phyloP scores from a whole-genome alignment of 495 filamentous ascomycete genomes.

The Annulohypoxylon maeteangense region DNA sequence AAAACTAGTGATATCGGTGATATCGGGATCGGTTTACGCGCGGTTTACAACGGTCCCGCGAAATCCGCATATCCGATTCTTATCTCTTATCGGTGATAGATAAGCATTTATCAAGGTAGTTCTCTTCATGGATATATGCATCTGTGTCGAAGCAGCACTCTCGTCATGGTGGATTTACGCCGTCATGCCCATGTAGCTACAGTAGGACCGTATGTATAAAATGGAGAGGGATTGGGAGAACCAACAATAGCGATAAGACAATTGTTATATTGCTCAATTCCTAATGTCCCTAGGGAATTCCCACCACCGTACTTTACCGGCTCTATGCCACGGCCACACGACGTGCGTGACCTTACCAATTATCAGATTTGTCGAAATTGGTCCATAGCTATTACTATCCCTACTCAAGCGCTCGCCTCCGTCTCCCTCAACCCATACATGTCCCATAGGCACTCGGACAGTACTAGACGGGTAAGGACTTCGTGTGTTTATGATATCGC shows the following conservation, averaged over 20 bases:
- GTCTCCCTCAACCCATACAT: slow-evolving; percentile 86
- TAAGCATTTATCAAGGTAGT: neutral
- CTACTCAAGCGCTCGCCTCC: slow-evolving; percentile 64
- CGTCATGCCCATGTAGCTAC: neutral
- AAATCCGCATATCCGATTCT: slow-evolving; percentile 10
- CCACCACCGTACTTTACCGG: slow-evolving; percentile 63
- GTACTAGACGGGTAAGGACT: slow-evolving; percentile 67
- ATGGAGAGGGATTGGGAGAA: neutral
- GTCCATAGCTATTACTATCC: slow-evolving; percentile 82
- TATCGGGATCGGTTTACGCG: slow-evolving; percentile 42
- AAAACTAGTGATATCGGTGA: slow-evolving; percentile 28
- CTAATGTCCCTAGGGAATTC: slow-evolving; percentile 51
- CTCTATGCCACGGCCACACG: slow-evolving; percentile 66
- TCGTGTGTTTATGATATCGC: slow-evolving; percentile 71
- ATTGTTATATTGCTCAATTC: slow-evolving; percentile 13
- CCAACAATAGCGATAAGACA: neutral
- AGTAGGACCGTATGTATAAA: too few relatives aligned
- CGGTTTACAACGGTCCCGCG: slow-evolving; percentile 9
- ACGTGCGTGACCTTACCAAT: slow-evolving; percentile 71
- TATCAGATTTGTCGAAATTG: slow-evolving; percentile 69
- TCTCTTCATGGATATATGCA: slow-evolving; percentile 3
- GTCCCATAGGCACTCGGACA: slow-evolving; percentile 72
- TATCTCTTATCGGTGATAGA: slow-evolving; percentile 14
- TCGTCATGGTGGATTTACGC: neutral
- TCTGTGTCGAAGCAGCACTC: neutral